Evolutionary conservation across 1,284 basidiomycete species (phyloP), one percentile per base, ranked within the genome.

Genomic region (Ustanciosporium gigantosporum): DNA sequence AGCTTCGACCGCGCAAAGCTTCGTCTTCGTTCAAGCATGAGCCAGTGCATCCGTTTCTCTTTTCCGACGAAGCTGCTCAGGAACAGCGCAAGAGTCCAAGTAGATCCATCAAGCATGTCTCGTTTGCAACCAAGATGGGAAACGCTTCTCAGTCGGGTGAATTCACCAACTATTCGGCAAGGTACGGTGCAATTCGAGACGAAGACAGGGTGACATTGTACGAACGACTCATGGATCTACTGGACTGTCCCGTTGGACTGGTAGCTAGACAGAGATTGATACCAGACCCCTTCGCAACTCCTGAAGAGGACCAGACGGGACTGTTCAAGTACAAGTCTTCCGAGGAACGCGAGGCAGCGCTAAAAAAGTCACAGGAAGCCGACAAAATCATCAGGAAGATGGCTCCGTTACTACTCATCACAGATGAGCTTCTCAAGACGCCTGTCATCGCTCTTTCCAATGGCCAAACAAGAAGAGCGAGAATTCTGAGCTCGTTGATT

Each of bases 381-480:
- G 53, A 65, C 13, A 32, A 32, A 3, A 25, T 49, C 3, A 70
- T 77, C 3, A 39, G 39, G 4, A 15, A 31, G 16, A 53, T 62
- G 31, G 73, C 71, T 1, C 68, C 70, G 1, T 41, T 69, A 0
- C 23, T 77, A 21, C 36, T 52, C 14, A 51, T 77, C 19, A 52
- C 41, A 11, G 40, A 62, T 20, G 40, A 69, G n/a, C 38, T 77
- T 15, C 48, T 77, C 0, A 35, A 66, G 24, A 47, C 64, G 16
- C 68, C 69, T 2, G 42, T 70, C 6, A 71, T 79, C 82, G 85
- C 61, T 82, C 86, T 97, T 40, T 90, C 88, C 58, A 94, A 94
- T 66, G 94, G 94, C 0, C 94, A 98, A 81, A 95, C 88, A 17
- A 80, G 94, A 27, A 81, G 91, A 20, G 91, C 91, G 4, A 82